A percentile compares a stretch with the other conserved stretches of the same genome.
Evolutionary conservation across 306 rosid species (phyloP).

Genomic region (Castanospermum australe): DNA sequence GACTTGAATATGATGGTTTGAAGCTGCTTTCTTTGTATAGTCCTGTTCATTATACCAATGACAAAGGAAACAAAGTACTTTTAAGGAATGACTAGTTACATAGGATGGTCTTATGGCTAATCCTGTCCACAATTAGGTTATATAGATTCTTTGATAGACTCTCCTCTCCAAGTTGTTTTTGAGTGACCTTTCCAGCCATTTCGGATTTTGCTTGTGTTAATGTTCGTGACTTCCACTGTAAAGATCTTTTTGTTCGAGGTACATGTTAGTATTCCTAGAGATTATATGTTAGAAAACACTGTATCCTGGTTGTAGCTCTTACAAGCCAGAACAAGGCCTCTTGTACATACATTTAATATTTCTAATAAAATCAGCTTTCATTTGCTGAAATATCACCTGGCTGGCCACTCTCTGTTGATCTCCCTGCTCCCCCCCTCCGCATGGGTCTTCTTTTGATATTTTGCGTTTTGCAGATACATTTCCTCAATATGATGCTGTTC

Average conservation of each 20-base stretch:
- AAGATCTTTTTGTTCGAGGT: conserved; percentile 77
- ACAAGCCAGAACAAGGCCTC: conserved; percentile 65
- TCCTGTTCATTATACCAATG: conserved; percentile 76
- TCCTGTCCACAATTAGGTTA: conserved; percentile 66
- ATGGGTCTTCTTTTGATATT: conserved; percentile 1
- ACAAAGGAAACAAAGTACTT: conserved; percentile 66
- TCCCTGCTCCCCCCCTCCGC: background rate
- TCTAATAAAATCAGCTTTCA: conserved; percentile 64
- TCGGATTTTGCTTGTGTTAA: conserved; percentile 57
- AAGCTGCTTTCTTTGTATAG: conserved; percentile 81
- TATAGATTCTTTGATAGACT: conserved; percentile 83
- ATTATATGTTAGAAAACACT: conserved; percentile 67
- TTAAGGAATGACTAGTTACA: conserved; percentile 60
- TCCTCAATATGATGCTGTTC: conserved; percentile 22
- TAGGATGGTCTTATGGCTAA: conserved; percentile 52
- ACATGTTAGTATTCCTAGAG: conserved; percentile 65
- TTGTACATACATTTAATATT: conserved; percentile 84
- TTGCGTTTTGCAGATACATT: conserved; percentile 27
- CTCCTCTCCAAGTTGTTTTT: conserved; percentile 59
- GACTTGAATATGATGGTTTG: conserved; percentile 96
- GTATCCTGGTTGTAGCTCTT: conserved; percentile 72
- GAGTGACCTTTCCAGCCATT: conserved; percentile 69
- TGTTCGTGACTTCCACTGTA: conserved; percentile 69
- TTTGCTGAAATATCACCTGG: conserved; percentile 28
- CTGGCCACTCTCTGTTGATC: background rate